Evolutionary conservation across 2,329 filamentous ascomycete genomes (phyloP), one percentile per base, ranked within the genome.

Genomic region (Talaromyces sp.): DNA sequence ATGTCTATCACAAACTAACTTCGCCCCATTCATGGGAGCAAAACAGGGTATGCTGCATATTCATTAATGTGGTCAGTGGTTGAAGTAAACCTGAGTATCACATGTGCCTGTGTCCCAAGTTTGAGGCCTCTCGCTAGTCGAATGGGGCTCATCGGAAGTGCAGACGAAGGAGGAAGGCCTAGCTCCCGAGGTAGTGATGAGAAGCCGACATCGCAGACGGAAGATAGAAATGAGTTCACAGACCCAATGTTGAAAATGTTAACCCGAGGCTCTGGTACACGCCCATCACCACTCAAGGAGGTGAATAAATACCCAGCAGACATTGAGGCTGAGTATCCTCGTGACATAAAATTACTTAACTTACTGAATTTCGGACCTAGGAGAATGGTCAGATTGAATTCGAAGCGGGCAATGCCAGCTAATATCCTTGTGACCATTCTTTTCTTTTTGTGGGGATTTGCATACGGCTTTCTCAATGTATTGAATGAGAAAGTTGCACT

Each of bases 81-180:
- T 19, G 74, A 78, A 69, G 72, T 70, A 62, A 75, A 74, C 59
- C 67, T 71, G 13, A 72, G 74, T 3, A 76, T 77, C 41, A 74
- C 77, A 35, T 76, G 74, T 63, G 75, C 74, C 55, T 77, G 74
- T 60, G 67, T 78, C 0, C 75, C 75, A 6, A 75, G 73, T 17
- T 66, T 76, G 1, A 73, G 72, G 13, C 74, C 74, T 3, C 67
- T 77, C 35, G 57, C 35, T 19, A 31, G 10, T 54, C 50, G 57
- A 19, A 21, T 55, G 13, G 17, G 21, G 1, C n/a, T 32, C 17
- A 21, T 32, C 14, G 21, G 19, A n/a, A 35, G 35, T n/a, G 3
- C 35, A 19, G n/a, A 10, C 5, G 27, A 52, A 10, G 24, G 19
- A 13, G 14, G 26, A 10, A 29, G n/a, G 11, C 3, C 24, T n/a